Evolutionary conservation across 768 basidiomycete genomes (phyloP).

Genomic region (Mycena vitilis): DNA sequence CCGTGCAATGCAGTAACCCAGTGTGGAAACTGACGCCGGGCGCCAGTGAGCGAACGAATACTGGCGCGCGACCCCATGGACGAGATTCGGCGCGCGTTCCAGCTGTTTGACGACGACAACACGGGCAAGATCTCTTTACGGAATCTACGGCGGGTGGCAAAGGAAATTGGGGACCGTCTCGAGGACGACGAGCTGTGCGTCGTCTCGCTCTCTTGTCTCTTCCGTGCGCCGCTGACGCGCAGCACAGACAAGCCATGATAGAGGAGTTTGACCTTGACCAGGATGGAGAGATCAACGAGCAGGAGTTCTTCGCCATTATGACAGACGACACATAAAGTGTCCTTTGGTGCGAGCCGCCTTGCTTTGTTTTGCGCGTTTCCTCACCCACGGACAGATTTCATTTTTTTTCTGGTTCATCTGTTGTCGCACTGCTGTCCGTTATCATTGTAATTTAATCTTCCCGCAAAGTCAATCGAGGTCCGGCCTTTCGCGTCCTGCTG

Average conservation of each 20-base stretch:
- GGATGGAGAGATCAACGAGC: slow-evolving; percentile 96
- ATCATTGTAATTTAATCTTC: slow-evolving; percentile 26
- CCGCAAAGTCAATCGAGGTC: too few relatives aligned
- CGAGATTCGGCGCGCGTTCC: slow-evolving; percentile 95
- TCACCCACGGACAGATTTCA: neutral
- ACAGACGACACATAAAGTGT: slow-evolving; percentile 80
- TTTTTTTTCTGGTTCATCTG: slow-evolving; percentile 18
- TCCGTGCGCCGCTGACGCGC: slow-evolving; percentile 8
- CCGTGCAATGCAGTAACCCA: neutral
- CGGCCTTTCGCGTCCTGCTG: too few relatives aligned
- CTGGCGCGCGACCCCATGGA: slow-evolving; percentile 95
- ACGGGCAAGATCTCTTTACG: slow-evolving; percentile 94
- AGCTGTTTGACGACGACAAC: slow-evolving; percentile 95
- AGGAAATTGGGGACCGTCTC: slow-evolving; percentile 94
- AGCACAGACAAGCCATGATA: slow-evolving; percentile 96
- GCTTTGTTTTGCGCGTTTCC: slow-evolving; percentile 12
- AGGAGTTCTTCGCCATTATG: slow-evolving; percentile 98
- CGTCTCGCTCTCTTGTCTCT: slow-evolving; percentile 2
- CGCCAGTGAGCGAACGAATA: slow-evolving; percentile 92
- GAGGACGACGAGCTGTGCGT: slow-evolving; percentile 96
- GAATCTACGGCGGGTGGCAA: slow-evolving; percentile 93
- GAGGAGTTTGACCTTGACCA: slow-evolving; percentile 99
- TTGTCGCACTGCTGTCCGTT: slow-evolving; percentile 28
- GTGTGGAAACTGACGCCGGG: slow-evolving; percentile 29
- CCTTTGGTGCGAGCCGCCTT: slow-evolving; percentile 1